Conservation (phyloP, 1,284 basidiomycete genomes). For the Testicularia cyperi region DNA sequence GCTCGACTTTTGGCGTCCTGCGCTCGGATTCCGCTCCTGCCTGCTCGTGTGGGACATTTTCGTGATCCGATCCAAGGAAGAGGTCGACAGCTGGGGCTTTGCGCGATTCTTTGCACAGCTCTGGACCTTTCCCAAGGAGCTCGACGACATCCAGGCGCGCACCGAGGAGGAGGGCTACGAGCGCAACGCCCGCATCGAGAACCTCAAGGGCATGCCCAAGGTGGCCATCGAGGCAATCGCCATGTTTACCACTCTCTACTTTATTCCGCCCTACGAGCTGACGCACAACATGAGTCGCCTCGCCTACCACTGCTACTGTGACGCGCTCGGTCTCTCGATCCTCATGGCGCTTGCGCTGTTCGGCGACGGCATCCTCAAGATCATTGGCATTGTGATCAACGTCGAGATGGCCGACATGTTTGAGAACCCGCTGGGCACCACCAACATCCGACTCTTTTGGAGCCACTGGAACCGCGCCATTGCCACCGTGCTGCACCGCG, state of each 20-base stretch:
- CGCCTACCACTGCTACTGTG: slow-evolving; percentile 49
- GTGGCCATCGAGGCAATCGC: slow-evolving; percentile 41
- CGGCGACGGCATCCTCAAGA: slow-evolving; percentile 51
- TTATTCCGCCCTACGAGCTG: slow-evolving; percentile 52
- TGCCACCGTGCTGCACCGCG: slow-evolving; percentile 57
- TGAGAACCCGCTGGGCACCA: slow-evolving; percentile 55
- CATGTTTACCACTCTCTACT: slow-evolving; percentile 42
- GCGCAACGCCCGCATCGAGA: slow-evolving; percentile 40
- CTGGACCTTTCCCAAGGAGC: slow-evolving; percentile 56
- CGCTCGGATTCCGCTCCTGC: slow-evolving; percentile 54
- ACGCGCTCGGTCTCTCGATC: slow-evolving; percentile 43
- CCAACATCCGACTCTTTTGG: slow-evolving; percentile 58
- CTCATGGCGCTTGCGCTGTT: slow-evolving; percentile 52
- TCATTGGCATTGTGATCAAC: slow-evolving; percentile 46
- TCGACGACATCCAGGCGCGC: slow-evolving; percentile 47
- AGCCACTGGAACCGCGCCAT: slow-evolving; percentile 60
- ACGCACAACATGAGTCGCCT: slow-evolving; percentile 46
- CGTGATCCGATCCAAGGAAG: slow-evolving; percentile 45
- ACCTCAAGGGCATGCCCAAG: slow-evolving; percentile 46
- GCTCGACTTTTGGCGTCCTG: slow-evolving; percentile 55
- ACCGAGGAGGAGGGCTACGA: slow-evolving; percentile 36
- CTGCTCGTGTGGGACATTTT: slow-evolving; percentile 58
- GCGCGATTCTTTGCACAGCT: slow-evolving; percentile 53
- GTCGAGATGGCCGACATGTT: slow-evolving; percentile 59
- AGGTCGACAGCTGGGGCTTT: slow-evolving; percentile 49